Base-by-base conservation (phyloP, 345 rosid genomes). In the Theobroma cacao region DNA sequence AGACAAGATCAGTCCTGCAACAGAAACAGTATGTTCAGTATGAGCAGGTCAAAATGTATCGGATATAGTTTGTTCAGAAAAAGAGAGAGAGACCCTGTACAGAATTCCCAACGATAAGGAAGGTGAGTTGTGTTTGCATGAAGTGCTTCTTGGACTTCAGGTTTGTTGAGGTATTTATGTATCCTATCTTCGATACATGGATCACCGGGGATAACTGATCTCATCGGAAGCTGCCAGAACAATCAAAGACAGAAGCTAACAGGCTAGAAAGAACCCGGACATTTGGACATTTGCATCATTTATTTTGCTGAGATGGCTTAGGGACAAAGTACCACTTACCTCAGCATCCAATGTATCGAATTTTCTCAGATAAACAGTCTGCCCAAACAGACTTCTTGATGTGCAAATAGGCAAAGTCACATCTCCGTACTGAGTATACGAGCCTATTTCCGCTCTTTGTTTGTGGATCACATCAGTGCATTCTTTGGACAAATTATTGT, bases 101-200 rank as follows among this genome's bases (percentile, higher is more conserved):
- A 65, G 28, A 65, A 65, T n/a, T n/a, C 48, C 70, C 70, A 65
- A 38, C 1, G 26, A 4, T 36, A 40, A 38, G 48, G 70, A 1
- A 65, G 31, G 12, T n/a, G 8, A 65, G 70, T 65, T 38, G 30
- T 38, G 70, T 65, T 65, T 65, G 70, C 31, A 65, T 65, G 70
- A 22, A 65, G 26, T 65, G 70, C 48, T n/a, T 65, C 18, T 65
- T 65, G 28, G n/a, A 65, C 70, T 65, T 38, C 7, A 3, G 70
- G 70, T 6, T 65, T 65, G 48, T 65, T 65, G 4, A 65, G 48
- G 68, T 63, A 63, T 34, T 38, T 24, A 17, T 63, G 43, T 17
- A 63, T 63, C 14, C 24, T 7, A 63, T 33, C 43, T 17, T 33
- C 12, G 26, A 34, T 17, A 34, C 33, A 63, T 63, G 43, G 43